Conservation (phyloP, 805 yeast species). For the Starmerella asiatica region DNA sequence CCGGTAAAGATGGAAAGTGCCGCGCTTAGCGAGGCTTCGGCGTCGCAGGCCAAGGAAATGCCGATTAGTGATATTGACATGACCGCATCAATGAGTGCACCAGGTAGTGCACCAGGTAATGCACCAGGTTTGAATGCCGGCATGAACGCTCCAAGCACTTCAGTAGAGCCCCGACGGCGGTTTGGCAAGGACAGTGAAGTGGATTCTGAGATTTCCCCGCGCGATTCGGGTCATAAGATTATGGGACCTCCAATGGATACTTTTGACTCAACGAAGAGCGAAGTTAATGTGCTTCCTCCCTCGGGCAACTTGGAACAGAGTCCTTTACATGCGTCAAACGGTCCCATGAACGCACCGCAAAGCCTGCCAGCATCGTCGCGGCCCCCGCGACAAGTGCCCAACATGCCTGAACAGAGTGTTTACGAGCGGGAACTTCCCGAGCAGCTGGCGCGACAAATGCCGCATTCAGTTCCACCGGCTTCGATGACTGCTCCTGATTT, state of each 20-base stretch:
- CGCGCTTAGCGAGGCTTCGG: neutral
- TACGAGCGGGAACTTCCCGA: constrained; percentile 1
- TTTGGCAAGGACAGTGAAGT: neutral
- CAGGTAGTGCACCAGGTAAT: neutral
- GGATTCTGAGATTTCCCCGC: neutral
- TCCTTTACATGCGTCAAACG: neutral
- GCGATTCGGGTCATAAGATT: neutral
- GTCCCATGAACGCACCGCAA: neutral
- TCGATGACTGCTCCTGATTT: constrained; percentile 1
- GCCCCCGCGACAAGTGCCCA: no score
- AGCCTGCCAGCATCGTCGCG: neutral
- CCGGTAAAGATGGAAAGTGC: no score
- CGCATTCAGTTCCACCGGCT: neutral
- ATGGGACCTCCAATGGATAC: no score
- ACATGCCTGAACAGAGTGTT: neutral
- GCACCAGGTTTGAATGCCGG: neutral
- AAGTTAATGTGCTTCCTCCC: no score
- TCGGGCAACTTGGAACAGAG: no score
- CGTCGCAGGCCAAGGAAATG: neutral
- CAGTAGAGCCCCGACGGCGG: no score
- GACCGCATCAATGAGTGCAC: neutral
- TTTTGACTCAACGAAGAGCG: no score
- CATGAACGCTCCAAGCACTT: no score
- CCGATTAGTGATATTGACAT: no score
- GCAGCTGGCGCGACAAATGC: constrained; percentile 2